Conservation (phyloP, 371 early-diverging fungal genomes). For the Nematocida sp. region DNA sequence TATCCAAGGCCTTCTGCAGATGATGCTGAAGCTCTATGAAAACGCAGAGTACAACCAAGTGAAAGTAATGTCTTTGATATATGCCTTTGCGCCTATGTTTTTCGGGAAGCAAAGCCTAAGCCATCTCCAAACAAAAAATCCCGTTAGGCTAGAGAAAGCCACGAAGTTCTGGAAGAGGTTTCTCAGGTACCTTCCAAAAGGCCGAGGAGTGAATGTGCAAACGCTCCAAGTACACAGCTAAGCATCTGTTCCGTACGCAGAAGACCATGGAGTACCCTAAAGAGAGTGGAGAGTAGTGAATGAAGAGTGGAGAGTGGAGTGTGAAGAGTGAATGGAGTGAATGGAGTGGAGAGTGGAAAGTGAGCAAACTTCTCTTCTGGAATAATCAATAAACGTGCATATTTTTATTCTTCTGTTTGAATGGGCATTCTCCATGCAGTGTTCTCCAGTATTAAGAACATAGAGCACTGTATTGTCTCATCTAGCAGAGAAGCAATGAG, state of each 20-base stretch:
- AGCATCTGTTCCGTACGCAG: neutral
- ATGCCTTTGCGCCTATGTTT: conserved; percentile 21
- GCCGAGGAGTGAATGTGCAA: too few species aligned
- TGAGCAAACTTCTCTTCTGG: too few species aligned
- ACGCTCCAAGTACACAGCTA: neutral
- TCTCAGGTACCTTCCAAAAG: conserved; percentile 36
- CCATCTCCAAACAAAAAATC: conserved; percentile 11
- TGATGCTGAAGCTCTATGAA: neutral
- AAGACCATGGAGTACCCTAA: too few species aligned
- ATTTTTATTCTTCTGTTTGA: conserved; percentile 4
- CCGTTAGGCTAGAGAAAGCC: neutral
- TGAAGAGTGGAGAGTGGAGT: too few species aligned
- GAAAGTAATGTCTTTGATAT: neutral
- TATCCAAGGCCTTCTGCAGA: neutral
- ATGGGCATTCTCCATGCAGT: neutral
- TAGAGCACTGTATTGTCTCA: neutral
- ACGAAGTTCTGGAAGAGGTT: conserved; percentile 9
- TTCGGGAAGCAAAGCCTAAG: neutral
- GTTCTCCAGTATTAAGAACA: neutral
- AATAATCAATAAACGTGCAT: too few species aligned
- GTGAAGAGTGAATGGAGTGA: too few species aligned
- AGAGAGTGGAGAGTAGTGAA: too few species aligned
- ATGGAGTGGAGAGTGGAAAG: too few species aligned
- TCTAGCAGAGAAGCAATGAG: neutral
- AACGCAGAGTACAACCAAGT: neutral